Base-by-base conservation (phyloP, 495 filamentous ascomycete genomes). In the Tuber magnatum region DNA sequence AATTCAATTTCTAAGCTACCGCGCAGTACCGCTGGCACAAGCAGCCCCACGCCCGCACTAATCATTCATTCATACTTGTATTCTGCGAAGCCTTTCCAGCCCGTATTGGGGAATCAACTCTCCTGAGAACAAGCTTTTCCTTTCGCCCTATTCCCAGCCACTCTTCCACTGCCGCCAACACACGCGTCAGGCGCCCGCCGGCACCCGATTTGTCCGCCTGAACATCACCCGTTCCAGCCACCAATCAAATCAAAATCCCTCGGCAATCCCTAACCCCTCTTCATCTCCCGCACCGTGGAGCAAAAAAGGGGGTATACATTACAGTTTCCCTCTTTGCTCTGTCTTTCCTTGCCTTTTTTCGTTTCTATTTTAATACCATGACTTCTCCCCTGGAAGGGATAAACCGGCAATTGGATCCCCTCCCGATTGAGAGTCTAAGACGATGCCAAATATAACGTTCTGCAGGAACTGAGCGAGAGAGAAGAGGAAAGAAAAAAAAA, bases 211-310 rank as follows among this genome's bases (percentile, higher is more conserved):
- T 65, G 56, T 35, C 56, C 12, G 56, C 56, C 56, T 32, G 56
- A 65, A 65, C 56, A 65, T 65, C 56, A 65, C 56, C 56, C 56
- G 56, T 65, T 32, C 56, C 28, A 65, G 56, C 56, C 56, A 65
- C 56, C 56, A 65, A 65, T 65, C 56, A 65, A 65, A 65, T 35
- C 14, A 65, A 65, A 35, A 65, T 65, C 56, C 56, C 28, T 35
- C 56, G 28, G 14, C 56, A 35, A 65, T 65, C 56, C 56, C 56
- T 65, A 65, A 65, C 56, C 51, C 51, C 51, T 61, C 51, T 61
- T 32, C 51, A 61, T 61, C 32, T 65, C 56, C 56, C 28, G 28
- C 28, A 65, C 56, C 14, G 28, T 65, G 28, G 18, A 32, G 56
- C 56, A 65, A 65, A 65, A 65, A 65, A 65, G 56, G 56, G 56